Evolutionary conservation across 2,329 filamentous ascomycete genomes (phyloP).

Genomic region (Hymenoscyphus albidus): DNA sequence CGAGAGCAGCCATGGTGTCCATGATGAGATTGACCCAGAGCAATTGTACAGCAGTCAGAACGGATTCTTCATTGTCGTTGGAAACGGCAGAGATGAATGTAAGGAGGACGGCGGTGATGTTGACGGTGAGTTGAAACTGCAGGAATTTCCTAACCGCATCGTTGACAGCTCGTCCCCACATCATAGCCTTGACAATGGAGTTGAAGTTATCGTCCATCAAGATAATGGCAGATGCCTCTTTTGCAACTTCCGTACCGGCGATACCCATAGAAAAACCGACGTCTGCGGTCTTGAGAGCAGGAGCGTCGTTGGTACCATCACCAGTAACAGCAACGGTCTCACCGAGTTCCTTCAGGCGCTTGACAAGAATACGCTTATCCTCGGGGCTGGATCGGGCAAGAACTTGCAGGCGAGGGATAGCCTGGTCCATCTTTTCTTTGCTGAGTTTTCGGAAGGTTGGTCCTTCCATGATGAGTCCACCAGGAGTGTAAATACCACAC

Average conservation of each 20-base stretch:
- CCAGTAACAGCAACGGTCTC: slow-evolving; percentile 65
- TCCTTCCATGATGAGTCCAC: slow-evolving; percentile 64
- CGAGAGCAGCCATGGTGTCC: slow-evolving; percentile 79
- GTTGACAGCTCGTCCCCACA: slow-evolving; percentile 58
- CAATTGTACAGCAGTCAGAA: slow-evolving; percentile 73
- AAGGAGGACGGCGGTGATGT: slow-evolving; percentile 74
- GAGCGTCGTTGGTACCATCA: slow-evolving; percentile 64
- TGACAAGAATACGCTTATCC: slow-evolving; percentile 64
- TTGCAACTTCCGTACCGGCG: slow-evolving; percentile 60
- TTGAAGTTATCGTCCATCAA: slow-evolving; percentile 61
- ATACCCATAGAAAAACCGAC: slow-evolving; percentile 68
- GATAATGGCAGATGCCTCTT: slow-evolving; percentile 59
- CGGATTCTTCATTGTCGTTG: slow-evolving; percentile 57
- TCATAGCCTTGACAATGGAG: slow-evolving; percentile 59
- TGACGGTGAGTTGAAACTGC: slow-evolving; percentile 65
- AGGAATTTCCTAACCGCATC: slow-evolving; percentile 52
- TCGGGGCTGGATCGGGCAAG: slow-evolving; percentile 66
- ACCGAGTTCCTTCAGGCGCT: slow-evolving; percentile 59
- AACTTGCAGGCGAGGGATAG: slow-evolving; percentile 61
- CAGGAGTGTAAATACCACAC: slow-evolving; percentile 56
- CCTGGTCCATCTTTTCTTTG: slow-evolving; percentile 54
- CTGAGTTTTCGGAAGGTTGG: slow-evolving; percentile 61
- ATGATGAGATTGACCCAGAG: slow-evolving; percentile 84
- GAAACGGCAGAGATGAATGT: slow-evolving; percentile 75
- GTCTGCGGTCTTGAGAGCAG: slow-evolving; percentile 62